Evolutionary conservation across 2,329 filamentous ascomycete species (phyloP), one percentile per base, ranked within the genome.

Genomic region (Nemania sp.): DNA sequence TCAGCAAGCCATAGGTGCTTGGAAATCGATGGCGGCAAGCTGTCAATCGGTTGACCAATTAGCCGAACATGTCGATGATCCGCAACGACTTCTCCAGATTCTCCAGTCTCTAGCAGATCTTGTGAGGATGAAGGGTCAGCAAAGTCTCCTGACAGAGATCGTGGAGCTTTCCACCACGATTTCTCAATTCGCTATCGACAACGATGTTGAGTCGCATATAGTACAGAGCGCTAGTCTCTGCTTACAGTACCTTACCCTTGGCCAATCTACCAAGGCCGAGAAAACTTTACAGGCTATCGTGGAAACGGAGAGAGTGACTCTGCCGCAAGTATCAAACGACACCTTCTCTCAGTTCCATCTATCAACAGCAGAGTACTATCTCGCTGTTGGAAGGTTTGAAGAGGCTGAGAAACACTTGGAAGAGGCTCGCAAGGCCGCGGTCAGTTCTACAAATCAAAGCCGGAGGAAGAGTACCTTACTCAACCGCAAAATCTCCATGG

Each of bases 321-420:
- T 82, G 8, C 73, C 59, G 76, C 80, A n/a, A 76, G 81, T n/a
- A 74, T 79, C 82, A 2, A 77, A 77, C 13, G 81, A 84, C 20
- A 78, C 82, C 5, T 71, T 83, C 22, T 83, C 83, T 10, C 79
- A 80, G 18, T 91, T 91, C 77, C 87, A 94, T 71, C 80, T 97
- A 6, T 88, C 89, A 0, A 89, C 90, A 68, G 90, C 92, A 0
- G 93, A 97, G 77, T 93, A 94, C 77, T 84, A 90, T 29, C 82
- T 94, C 20, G 87, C 87, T 1, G 86, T 90, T 13, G 91, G 91
- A 10, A 88, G 89, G 57, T 80, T 87, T 18, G 85, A 89, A 10
- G 89, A 91, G 79, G 91, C 88, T 61, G 80, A 80, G 64, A 78
- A 79, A 26, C 73, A 80, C 63, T 73, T 85, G 20, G 71, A 76